phyloP scores from a whole-genome alignment of 1,139 yeast genomes.

The Wickerhamomyces sp. region DNA sequence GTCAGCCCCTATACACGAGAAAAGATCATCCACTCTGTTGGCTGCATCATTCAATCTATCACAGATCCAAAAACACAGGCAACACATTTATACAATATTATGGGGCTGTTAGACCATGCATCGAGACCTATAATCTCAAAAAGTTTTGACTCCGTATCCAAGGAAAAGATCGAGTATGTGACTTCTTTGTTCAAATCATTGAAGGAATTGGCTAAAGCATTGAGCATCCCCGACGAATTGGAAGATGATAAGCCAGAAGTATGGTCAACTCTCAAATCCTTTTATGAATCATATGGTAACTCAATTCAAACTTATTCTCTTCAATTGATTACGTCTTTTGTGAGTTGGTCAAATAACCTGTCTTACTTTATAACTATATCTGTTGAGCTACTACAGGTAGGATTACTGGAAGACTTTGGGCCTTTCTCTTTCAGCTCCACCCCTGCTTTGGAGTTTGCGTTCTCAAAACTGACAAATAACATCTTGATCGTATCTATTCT shows the following conservation, averaged over 20 bases:
- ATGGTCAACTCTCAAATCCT: conserved; percentile 10
- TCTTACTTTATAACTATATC: conserved; percentile 49
- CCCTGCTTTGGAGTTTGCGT: conserved; percentile 42
- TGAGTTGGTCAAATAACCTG: conserved; percentile 31
- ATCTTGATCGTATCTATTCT: conserved; percentile 4
- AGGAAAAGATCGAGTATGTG: conserved; percentile 31
- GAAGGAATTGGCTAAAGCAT: conserved; percentile 63
- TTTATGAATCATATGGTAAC: conserved; percentile 29
- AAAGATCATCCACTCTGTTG: conserved; percentile 54
- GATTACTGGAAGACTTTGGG: conserved; percentile 49
- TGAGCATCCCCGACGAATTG: conserved; percentile 53
- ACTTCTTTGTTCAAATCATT: conserved; percentile 57
- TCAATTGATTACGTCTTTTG: conserved; percentile 37
- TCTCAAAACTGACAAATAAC: conserved; percentile 29
- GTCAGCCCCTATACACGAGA: conserved; percentile 53
- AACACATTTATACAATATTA: conserved; percentile 24
- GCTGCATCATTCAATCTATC: conserved; percentile 54
- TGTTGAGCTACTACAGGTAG: conserved; percentile 51
- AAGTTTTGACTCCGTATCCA: conserved; percentile 9
- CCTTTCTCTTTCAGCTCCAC: conserved; percentile 51
- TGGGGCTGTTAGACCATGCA: conserved; percentile 24
- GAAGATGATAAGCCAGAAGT: conserved; percentile 7
- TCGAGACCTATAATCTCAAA: conserved; percentile 18
- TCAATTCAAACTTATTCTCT: conserved; percentile 38
- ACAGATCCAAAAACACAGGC: conserved; percentile 40